Percentiles rank a stretch among this genome's conserved stretches.
Conservation (phyloP, 164 flowering plant species). For the Chimonanthus salicifolius region DNA sequence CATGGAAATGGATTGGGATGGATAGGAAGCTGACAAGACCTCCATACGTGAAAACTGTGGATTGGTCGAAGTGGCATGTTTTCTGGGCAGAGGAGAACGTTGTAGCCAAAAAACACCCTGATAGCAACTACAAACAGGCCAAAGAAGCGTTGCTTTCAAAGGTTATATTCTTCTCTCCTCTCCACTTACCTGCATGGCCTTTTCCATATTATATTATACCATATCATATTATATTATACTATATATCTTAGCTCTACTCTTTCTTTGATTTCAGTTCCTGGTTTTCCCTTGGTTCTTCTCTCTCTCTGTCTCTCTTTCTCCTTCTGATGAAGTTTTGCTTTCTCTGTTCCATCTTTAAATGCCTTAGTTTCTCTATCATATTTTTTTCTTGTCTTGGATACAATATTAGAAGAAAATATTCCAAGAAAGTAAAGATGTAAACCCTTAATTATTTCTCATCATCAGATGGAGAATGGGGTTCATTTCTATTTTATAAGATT, state of each 20-base stretch:
- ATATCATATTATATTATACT: background rate
- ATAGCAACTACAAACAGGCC: constrained; percentile 32
- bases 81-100: constrained; percentile 43
- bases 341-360: no score
- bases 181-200: background rate
- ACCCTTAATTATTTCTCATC: no score
- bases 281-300: background rate
- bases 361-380: no score
- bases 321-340: no score
- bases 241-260: no score
- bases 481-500: no score
- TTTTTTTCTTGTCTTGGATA: no score
- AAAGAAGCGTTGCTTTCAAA: constrained; percentile 31
- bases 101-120: constrained; percentile 29
- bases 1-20: background rate
- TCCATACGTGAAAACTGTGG: constrained; percentile 26
- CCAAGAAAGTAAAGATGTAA: no score
- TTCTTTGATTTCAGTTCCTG: background rate
- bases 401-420: no score
- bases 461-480: no score
- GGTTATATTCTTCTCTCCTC: constrained; percentile 10
- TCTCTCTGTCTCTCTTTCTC: background rate
- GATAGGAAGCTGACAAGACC: constrained; percentile 27
- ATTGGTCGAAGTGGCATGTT: constrained; percentile 41
- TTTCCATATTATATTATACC: background rate